Evolutionary conservation across 768 basidiomycete genomes (phyloP).

Genomic region (Mycena belliarum): DNA sequence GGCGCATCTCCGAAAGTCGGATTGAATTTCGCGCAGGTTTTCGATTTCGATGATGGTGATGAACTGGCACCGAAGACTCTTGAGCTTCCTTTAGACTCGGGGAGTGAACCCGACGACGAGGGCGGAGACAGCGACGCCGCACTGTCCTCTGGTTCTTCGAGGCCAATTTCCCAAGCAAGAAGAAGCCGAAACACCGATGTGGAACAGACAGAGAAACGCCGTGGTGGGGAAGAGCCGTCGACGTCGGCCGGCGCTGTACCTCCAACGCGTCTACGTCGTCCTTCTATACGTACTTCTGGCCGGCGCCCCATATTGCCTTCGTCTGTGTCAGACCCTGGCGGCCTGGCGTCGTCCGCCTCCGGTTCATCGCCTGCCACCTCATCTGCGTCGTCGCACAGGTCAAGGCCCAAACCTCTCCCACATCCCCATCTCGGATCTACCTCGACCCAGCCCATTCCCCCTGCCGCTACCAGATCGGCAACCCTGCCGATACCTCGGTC

Average conservation of each 20-base stretch:
- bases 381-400: constrained; percentile 19
- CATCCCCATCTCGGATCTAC: constrained; percentile 43
- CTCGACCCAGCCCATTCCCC: constrained; percentile 18
- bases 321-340: constrained; percentile 43
- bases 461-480: constrained; percentile 17
- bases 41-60: constrained; percentile 61
- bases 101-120: constrained; percentile 21
- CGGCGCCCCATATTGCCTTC: constrained; percentile 34
- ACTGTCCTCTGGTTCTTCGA: neutral
- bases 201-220: neutral
- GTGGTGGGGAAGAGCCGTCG: neutral
- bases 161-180: constrained; percentile 1
- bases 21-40: constrained; percentile 77
- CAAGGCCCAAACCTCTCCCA: constrained; percentile 40
- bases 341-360: constrained; percentile 22
- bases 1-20: constrained; percentile 65
- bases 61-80: constrained; percentile 25
- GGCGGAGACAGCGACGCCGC: constrained; percentile 1
- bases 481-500: constrained; percentile 30
- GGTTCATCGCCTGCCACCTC: constrained; percentile 3
- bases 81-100: constrained; percentile 23
- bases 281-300: constrained; percentile 51
- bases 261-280: constrained; percentile 54
- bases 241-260: constrained; percentile 26
- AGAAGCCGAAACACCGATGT: neutral